phyloP scores from a whole-genome alignment of 2,329 filamentous ascomycete species.

The Penicillium sumatraense region DNA sequence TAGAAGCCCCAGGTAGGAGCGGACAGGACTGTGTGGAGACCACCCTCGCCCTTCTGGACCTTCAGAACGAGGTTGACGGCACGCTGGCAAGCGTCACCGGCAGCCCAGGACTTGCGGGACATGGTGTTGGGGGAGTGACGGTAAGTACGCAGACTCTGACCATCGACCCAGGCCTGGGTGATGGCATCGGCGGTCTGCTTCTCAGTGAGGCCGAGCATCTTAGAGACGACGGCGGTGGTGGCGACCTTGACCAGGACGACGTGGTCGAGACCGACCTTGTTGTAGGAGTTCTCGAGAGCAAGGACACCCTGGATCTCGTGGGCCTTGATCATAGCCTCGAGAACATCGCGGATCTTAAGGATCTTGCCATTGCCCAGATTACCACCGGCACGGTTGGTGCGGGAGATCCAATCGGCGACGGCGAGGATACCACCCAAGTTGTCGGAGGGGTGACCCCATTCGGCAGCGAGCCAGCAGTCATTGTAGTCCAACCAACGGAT shows the following conservation, averaged over 20 bases:
- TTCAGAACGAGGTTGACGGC: slow-evolving; percentile 90
- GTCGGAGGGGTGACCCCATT: slow-evolving; percentile 98
- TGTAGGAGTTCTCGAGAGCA: slow-evolving; percentile 96
- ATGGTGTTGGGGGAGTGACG: slow-evolving; percentile 98
- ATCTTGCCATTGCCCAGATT: slow-evolving; percentile 73
- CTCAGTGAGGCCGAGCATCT: slow-evolving; percentile 89
- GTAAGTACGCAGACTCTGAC: slow-evolving; percentile 94
- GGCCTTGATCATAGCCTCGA: slow-evolving; percentile 98
- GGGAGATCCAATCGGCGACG: slow-evolving; percentile 95
- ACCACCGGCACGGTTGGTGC: slow-evolving; percentile 87
- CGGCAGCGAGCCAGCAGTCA: slow-evolving; percentile 98
- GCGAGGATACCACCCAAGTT: slow-evolving; percentile 96
- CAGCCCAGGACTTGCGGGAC: slow-evolving; percentile 99
- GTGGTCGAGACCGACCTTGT: slow-evolving; percentile 97
- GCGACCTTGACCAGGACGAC: slow-evolving; percentile 98
- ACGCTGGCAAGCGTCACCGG: slow-evolving; percentile 95
- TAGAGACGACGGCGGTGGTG: slow-evolving; percentile 88
- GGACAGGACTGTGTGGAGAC: slow-evolving; percentile 88
- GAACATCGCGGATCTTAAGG: slow-evolving; percentile 84
- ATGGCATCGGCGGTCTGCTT: slow-evolving; percentile 93
- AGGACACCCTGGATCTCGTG: slow-evolving; percentile 98
- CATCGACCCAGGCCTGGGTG: slow-evolving; percentile 96
- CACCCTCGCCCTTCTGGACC: slow-evolving; percentile 88
- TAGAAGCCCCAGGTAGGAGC: slow-evolving; percentile 98
- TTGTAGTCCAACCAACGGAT: slow-evolving; percentile 99